A percentile compares a stretch with the other conserved stretches of the same genome.
Conservation (phyloP, 139 green algal species). For the Pleodorina starrii region DNA sequence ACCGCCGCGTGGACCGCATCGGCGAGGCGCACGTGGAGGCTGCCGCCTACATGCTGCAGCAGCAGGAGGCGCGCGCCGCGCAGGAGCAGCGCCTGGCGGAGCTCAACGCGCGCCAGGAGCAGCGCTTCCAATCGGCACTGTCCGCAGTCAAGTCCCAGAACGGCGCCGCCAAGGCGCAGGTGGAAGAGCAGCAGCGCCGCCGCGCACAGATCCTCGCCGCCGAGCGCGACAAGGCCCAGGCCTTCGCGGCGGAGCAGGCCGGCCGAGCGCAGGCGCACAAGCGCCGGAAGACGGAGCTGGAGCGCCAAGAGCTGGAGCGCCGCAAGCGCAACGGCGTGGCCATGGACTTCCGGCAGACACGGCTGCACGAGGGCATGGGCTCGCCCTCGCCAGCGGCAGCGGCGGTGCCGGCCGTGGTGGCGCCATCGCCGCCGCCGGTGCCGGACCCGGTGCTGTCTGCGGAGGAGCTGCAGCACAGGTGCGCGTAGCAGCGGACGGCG, state of each 20-base stretch:
- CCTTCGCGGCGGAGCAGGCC: constrained; percentile 1
- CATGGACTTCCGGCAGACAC: constrained; percentile 34
- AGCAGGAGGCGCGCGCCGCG: not conserved
- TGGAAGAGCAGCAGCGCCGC: not conserved
- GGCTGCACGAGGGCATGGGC: constrained; percentile 25
- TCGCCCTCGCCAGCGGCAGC: not conserved
- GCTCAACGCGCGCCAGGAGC: not conserved
- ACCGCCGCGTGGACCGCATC: not conserved
- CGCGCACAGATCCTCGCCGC: not conserved
- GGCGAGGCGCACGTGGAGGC: constrained; percentile 39
- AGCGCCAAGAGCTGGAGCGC: constrained; percentile 15
- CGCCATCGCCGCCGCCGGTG: not conserved
- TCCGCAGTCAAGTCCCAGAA: not conserved
- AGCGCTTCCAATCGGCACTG: not conserved
- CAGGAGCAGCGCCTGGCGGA: not conserved
- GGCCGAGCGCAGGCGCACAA: not conserved
- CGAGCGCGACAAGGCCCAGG: constrained; percentile 17
- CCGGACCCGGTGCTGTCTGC: constrained; percentile 11
- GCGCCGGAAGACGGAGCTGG: not conserved
- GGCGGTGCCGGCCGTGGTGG: not conserved
- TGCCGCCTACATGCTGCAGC: constrained; percentile 22
- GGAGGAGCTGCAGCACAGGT: constrained; percentile 30
- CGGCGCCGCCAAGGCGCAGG: not conserved
- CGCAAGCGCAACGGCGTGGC: constrained; percentile 14
- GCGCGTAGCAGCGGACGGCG: no score